Evolutionary conservation across 257 asterid species (phyloP).

Genomic region (Solanum chilense): DNA sequence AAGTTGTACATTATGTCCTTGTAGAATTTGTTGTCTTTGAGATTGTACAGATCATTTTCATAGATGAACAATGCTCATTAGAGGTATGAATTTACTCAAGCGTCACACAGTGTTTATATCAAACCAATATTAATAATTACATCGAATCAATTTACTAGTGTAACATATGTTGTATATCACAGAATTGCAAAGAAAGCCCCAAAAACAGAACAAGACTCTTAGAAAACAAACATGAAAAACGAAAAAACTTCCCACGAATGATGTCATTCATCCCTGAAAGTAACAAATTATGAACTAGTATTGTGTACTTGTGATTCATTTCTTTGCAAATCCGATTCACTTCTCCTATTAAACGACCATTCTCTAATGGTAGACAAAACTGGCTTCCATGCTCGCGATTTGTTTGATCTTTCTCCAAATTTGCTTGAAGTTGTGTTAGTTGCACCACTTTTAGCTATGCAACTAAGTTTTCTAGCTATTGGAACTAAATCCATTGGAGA

Average conservation of each 20-base stretch:
- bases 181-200: not conserved
- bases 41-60: not conserved
- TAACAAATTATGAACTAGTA: not conserved
- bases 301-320: not conserved
- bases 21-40: not conserved
- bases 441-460: conserved; percentile 11
- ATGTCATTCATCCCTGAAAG: no score
- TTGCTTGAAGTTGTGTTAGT: not conserved
- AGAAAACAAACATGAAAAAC: not conserved
- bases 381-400: conserved; percentile 44
- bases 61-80: not conserved
- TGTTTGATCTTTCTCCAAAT: not conserved
- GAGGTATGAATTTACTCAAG: not conserved
- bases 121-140: not conserved
- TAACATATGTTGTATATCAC: not conserved
- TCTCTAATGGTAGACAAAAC: conserved; percentile 43
- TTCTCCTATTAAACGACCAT: conserved; percentile 33
- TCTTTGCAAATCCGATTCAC: conserved; percentile 37
- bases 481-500: conserved; percentile 44
- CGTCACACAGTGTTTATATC: not conserved
- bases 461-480: conserved; percentile 27
- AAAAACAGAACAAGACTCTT: not conserved
- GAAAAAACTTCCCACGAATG: not conserved
- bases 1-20: not conserved
- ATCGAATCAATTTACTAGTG: not conserved